phyloP scores from a whole-genome alignment of 2,329 filamentous ascomycete genomes.

The Ceratocystis ficicola region DNA sequence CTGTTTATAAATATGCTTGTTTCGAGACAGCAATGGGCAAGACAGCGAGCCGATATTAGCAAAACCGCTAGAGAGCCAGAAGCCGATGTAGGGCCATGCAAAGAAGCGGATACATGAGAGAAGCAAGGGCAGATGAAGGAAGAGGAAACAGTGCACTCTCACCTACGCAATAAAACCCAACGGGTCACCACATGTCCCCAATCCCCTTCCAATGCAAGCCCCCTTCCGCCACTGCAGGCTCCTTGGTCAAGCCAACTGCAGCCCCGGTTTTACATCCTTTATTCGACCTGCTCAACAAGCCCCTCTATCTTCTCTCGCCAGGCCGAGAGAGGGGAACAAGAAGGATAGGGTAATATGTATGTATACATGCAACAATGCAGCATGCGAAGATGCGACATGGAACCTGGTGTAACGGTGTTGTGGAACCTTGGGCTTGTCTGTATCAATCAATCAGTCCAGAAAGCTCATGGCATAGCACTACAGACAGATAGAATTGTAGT shows the following conservation, averaged over 20 bases:
- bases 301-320: background rate
- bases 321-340: background rate
- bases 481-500: background rate
- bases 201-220: background rate
- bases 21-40: too few relatives aligned
- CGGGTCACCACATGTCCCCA: conserved; percentile 3
- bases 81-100: too few relatives aligned
- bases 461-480: background rate
- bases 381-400: too few relatives aligned
- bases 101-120: background rate
- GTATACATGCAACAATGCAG: background rate
- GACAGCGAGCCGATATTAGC: too few relatives aligned
- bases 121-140: background rate
- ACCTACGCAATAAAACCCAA: background rate
- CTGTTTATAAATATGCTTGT: background rate
- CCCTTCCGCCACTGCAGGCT: background rate
- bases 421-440: background rate
- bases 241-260: background rate
- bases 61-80: too few relatives aligned
- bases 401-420: background rate
- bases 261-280: background rate
- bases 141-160: background rate
- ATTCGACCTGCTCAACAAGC: background rate
- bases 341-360: background rate
- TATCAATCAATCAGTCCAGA: background rate